Evolutionary conservation across 1,284 basidiomycete genomes (phyloP).

Genomic region (Puccinia horiana): DNA sequence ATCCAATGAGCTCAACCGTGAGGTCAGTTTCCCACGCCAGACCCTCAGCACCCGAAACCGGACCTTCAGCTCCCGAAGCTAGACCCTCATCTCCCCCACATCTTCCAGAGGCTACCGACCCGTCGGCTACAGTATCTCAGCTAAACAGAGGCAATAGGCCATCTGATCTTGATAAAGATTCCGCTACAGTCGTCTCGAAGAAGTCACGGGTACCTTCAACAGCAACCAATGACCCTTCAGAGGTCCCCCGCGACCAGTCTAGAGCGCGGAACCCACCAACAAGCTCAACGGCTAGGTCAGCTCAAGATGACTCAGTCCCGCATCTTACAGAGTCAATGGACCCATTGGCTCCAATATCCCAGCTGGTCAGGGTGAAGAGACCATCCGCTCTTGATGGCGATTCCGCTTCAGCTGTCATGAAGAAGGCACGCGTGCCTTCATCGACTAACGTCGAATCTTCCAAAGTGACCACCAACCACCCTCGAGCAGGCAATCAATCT

Average conservation of each 20-base stretch:
- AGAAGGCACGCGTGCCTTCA: neutral
- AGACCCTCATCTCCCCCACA: neutral
- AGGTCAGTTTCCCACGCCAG: neutral
- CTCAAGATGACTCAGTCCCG: no score
- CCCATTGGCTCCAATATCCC: neutral
- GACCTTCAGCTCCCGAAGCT: neutral
- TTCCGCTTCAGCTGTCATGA: neutral
- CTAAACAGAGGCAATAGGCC: neutral
- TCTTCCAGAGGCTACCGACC: neutral
- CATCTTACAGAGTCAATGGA: neutral
- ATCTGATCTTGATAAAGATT: neutral
- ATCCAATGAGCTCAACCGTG: neutral
- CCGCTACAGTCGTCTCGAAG: neutral
- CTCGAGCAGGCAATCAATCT: neutral
- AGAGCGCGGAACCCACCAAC: neutral
- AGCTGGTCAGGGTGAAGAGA: neutral
- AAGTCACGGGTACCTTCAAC: slow-evolving; percentile 2
- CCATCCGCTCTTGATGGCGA: neutral
- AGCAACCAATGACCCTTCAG: neutral
- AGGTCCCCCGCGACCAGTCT: neutral
- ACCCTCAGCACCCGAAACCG: neutral
- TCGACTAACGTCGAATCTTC: neutral
- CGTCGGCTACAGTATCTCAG: neutral
- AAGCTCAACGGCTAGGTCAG: no score
- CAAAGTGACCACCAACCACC: neutral